phyloP scores from a whole-genome alignment of 208 protist genomes.

The Trypanosoma melophagium region DNA sequence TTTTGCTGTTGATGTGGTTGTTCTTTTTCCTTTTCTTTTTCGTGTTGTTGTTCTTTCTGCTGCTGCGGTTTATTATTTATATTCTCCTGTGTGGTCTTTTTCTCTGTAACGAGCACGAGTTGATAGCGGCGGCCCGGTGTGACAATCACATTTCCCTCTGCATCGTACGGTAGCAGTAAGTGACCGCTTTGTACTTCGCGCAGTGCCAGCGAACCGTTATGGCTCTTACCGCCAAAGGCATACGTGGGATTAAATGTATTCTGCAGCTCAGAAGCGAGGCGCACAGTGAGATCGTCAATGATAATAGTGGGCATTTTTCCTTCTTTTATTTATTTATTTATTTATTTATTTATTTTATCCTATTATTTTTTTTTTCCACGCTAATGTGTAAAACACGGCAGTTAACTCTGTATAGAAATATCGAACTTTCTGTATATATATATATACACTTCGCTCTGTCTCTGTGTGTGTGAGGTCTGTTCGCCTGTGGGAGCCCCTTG shows the following conservation, averaged over 20 bases:
- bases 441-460: too few species aligned
- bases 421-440: too few species aligned
- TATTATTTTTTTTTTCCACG: too few species aligned
- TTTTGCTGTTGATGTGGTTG: not conserved
- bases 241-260: conserved; percentile 74
- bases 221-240: conserved; percentile 45
- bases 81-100: conserved; percentile 4
- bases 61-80: not conserved
- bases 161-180: conserved; percentile 66
- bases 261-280: conserved; percentile 53
- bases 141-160: conserved; percentile 67
- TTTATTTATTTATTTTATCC: not conserved
- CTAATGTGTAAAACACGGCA: too few species aligned
- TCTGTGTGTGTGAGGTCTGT: too few species aligned
- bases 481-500: too few species aligned
- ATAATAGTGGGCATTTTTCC: conserved; percentile 51
- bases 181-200: conserved; percentile 42
- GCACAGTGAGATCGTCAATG: conserved; percentile 56
- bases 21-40: conserved; percentile 1
- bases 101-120: conserved; percentile 41
- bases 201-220: conserved; percentile 39
- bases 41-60: conserved; percentile 14
- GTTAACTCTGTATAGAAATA: too few species aligned
- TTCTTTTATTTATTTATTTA: conserved; percentile 15
- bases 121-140: conserved; percentile 54